Evolutionary conservation across 495 filamentous ascomycete genomes (phyloP).

Genomic region (Acidiella bohemica): DNA sequence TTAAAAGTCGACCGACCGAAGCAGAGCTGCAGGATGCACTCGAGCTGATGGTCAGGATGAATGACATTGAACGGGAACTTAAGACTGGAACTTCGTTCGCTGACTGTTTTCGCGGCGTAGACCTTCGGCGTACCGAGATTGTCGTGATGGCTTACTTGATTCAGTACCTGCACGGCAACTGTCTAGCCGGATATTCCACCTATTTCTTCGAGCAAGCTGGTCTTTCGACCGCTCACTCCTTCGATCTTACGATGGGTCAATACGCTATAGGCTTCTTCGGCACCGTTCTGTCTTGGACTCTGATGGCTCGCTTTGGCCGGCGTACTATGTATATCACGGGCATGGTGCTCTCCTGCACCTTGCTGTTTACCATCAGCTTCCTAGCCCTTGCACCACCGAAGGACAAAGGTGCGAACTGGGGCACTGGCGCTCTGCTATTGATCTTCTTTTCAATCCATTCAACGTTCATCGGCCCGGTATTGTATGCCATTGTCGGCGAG

Average conservation of each 20-base stretch:
- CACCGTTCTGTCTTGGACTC: slow-evolving; percentile 37
- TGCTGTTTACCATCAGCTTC: slow-evolving; percentile 45
- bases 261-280: slow-evolving; percentile 37
- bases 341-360: slow-evolving; percentile 30
- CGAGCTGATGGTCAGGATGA: slow-evolving; percentile 27
- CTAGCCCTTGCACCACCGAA: slow-evolving; percentile 35
- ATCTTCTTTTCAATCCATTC: slow-evolving; percentile 47
- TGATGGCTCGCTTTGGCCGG: slow-evolving; percentile 36
- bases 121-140: slow-evolving; percentile 27
- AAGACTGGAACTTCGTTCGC: slow-evolving; percentile 22
- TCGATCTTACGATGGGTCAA: slow-evolving; percentile 27
- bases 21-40: slow-evolving; percentile 21
- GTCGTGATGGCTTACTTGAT: slow-evolving; percentile 51
- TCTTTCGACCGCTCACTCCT: slow-evolving; percentile 22
- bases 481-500: slow-evolving; percentile 48
- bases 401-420: slow-evolving; percentile 32
- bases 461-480: slow-evolving; percentile 43
- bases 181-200: slow-evolving; percentile 67
- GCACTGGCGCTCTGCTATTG: slow-evolving; percentile 38
- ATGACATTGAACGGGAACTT: slow-evolving; percentile 23
- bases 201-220: slow-evolving; percentile 66
- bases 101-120: slow-evolving; percentile 26
- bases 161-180: slow-evolving; percentile 63
- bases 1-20: slow-evolving; percentile 1
- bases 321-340: slow-evolving; percentile 41